Evolutionary conservation across 257 asterid genomes (phyloP).

Genomic region (Paulownia fortunei): DNA sequence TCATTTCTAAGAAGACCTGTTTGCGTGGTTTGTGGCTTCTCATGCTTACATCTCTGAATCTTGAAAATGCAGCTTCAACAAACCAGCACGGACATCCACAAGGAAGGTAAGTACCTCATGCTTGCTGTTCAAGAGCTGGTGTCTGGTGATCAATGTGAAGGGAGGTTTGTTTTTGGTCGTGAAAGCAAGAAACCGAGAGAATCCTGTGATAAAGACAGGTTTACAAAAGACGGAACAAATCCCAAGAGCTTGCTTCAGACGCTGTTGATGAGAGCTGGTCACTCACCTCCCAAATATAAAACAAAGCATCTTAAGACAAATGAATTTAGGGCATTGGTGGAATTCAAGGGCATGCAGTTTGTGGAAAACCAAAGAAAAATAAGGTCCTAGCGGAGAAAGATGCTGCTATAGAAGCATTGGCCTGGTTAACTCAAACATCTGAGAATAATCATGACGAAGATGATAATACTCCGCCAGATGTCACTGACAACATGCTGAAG

Average conservation of each 20-base stretch:
- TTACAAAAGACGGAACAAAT: constrained; percentile 86
- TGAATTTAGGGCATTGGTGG: constrained; percentile 90
- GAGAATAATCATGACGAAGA: constrained; percentile 59
- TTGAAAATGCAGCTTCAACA: constrained; percentile 70
- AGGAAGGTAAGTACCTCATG: constrained; percentile 94
- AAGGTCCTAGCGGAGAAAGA: constrained; percentile 91
- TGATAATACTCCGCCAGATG: constrained; percentile 68
- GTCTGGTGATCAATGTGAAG: constrained; percentile 91
- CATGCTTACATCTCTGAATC: constrained; percentile 14
- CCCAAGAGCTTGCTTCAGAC: constrained; percentile 97
- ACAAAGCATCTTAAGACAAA: constrained; percentile 95
- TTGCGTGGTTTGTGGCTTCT: not conserved
- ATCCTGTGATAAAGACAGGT: constrained; percentile 58
- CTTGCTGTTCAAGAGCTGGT: constrained; percentile 90
- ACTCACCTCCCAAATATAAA: constrained; percentile 95
- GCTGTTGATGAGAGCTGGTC: constrained; percentile 96
- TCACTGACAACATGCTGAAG: constrained; percentile 90
- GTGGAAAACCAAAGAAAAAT: constrained; percentile 88
- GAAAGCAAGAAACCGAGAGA: constrained; percentile 72
- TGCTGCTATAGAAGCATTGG: constrained; percentile 95
- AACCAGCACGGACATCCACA: constrained; percentile 83
- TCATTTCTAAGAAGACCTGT: not conserved
- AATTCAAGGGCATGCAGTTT: constrained; percentile 98
- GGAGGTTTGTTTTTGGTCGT: constrained; percentile 94
- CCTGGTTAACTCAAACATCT: constrained; percentile 90